These are phyloP conservation scores for Quercus variabilis DNA, from an alignment of 306 rosid species.

Conservation along the genomic window DNA sequence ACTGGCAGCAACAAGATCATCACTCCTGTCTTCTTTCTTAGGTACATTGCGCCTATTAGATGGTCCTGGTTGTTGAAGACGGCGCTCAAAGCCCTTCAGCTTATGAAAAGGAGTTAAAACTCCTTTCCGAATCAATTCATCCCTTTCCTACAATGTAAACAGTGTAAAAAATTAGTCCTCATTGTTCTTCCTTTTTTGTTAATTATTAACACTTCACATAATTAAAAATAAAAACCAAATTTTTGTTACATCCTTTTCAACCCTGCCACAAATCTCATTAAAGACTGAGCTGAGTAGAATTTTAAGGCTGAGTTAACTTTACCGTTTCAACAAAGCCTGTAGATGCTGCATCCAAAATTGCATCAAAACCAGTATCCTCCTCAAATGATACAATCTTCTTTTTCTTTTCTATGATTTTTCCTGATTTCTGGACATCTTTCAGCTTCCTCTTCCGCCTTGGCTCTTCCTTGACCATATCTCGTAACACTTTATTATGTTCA, in stretches of 20 bases:
- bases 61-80: constrained; percentile 58
- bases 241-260: neutral
- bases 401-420: constrained; percentile 41
- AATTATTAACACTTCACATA: neutral
- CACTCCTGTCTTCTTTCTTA: constrained; percentile 27
- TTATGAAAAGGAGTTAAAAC: constrained; percentile 89
- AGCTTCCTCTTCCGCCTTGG: constrained; percentile 58
- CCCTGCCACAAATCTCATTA: neutral
- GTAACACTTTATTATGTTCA: constrained; percentile 30
- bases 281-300: constrained; percentile 1
- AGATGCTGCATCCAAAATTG: constrained; percentile 89
- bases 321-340: constrained; percentile 93
- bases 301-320: constrained; percentile 35
- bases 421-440: constrained; percentile 38
- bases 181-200: constrained; percentile 4
- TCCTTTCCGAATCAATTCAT: constrained; percentile 85
- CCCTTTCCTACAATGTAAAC: constrained; percentile 73
- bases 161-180: constrained; percentile 32
- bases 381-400: constrained; percentile 63
- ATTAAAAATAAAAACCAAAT: neutral
- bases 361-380: constrained; percentile 82
- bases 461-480: constrained; percentile 64
- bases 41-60: constrained; percentile 39
- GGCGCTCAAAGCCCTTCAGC: constrained; percentile 88
- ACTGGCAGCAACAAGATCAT: constrained; percentile 56